A percentile compares a stretch with the other conserved stretches of the same genome.
Conservation (phyloP, 495 filamentous ascomycete species). For the Hypoxylon rickii region DNA sequence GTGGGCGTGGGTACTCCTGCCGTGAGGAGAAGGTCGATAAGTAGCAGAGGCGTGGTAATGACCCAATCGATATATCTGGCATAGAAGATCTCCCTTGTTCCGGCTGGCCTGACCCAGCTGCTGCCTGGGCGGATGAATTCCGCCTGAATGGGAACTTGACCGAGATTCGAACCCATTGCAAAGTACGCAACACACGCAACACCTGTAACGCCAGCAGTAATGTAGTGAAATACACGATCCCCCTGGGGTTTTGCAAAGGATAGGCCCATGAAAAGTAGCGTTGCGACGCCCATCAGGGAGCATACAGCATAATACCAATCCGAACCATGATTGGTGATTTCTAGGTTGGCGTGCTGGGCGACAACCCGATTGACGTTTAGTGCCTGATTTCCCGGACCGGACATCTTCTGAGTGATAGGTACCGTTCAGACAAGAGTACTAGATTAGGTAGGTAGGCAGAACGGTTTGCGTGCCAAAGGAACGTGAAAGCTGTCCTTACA, state of each 20-base stretch:
- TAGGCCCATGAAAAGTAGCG: constrained; percentile 48
- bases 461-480: not conserved
- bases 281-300: constrained; percentile 52
- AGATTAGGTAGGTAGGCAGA: not conserved
- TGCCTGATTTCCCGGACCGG: constrained; percentile 49
- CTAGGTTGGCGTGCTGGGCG: constrained; percentile 51
- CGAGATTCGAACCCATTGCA: constrained; percentile 69
- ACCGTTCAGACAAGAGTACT: too few species aligned
- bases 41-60: constrained; percentile 54
- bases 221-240: constrained; percentile 72
- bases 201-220: constrained; percentile 62
- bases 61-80: constrained; percentile 71
- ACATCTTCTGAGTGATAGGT: constrained; percentile 1
- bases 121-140: constrained; percentile 50
- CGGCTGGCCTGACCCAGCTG: constrained; percentile 47
- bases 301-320: constrained; percentile 58
- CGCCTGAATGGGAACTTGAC: constrained; percentile 63
- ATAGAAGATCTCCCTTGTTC: constrained; percentile 70
- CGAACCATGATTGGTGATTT: constrained; percentile 65
- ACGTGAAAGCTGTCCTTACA: too few species aligned
- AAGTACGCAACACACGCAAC: constrained; percentile 71
- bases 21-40: constrained; percentile 65
- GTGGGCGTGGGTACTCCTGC: constrained; percentile 68
- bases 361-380: constrained; percentile 52
- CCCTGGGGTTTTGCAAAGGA: constrained; percentile 54